Evolutionary conservation across 768 basidiomycete genomes (phyloP).

Genomic region (Hortiboletus flavorubellus): DNA sequence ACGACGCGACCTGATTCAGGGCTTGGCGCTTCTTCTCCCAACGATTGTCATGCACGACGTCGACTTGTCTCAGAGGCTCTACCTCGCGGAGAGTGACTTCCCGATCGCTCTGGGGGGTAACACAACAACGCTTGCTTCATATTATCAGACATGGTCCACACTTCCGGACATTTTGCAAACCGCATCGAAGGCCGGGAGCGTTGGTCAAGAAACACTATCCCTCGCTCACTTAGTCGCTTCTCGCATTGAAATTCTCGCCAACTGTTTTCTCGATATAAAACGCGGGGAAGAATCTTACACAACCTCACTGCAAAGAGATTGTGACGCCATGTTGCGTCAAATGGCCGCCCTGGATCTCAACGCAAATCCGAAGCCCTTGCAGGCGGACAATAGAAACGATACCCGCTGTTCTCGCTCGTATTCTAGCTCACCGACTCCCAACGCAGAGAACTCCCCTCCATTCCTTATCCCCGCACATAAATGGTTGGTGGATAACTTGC

Average conservation of each 20-base stretch:
- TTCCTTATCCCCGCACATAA: conserved; percentile 24
- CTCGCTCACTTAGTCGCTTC: neutral
- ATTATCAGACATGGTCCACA: neutral
- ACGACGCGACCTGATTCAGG: too few relatives aligned
- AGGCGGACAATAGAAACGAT: too few relatives aligned
- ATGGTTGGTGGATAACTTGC: conserved; percentile 46
- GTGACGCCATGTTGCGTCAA: conserved; percentile 1
- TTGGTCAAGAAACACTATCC: neutral
- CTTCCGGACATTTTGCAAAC: neutral
- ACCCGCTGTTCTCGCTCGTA: too few relatives aligned
- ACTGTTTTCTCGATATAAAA: conserved; percentile 4
- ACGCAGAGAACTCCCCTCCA: neutral
- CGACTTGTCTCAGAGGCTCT: neutral
- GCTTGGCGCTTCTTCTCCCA: too few relatives aligned
- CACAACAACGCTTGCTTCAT: neutral
- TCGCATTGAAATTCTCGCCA: conserved; percentile 2
- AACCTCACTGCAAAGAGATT: neutral
- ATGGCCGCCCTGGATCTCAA: conserved; percentile 1
- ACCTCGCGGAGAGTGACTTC: conserved; percentile 1
- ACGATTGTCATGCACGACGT: neutral
- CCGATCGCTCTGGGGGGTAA: neutral
- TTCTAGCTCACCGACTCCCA: neutral
- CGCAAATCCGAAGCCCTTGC: neutral
- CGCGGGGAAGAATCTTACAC: neutral
- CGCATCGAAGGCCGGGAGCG: neutral